Base-by-base conservation (phyloP, 768 basidiomycete genomes). In the Phlegmacium glaucopus region DNA sequence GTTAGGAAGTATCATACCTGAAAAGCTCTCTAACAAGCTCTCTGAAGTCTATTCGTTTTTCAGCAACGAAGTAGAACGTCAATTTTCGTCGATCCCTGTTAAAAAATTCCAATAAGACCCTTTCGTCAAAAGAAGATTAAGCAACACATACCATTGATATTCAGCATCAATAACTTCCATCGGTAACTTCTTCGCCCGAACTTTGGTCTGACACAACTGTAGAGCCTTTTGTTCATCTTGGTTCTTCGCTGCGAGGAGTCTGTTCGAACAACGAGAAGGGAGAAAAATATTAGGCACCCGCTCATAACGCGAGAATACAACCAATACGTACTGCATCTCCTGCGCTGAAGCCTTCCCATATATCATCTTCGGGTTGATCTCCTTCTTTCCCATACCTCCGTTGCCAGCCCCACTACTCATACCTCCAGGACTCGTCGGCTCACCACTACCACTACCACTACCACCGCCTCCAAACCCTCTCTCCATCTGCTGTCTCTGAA, bases 131-230 rank as follows among this genome's bases (percentile, higher is more conserved):
- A 40, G 22, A 42, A 45, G 42, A 16, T 12, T 47, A 38, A 1
- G 11, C 30, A 30, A 18, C 18, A 70, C 87, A 25, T 47, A 94
- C 94, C 94, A 98, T 63, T 99, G 95, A 71, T 94, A 99, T 69
- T 98, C 95, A 27, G 94, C 95, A 66, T 97, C 95, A 41, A 96
- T 85, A 49, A 99, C 94, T 67, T 97, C 92, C 95, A 99, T 99
- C 13, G 94, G 94, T 61, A 97, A 70, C 63, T 93, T 93, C 72
- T 94, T 90, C 65, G 93, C 91, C 44, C 85, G 75, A 11, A 96
- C 94, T 66, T 97, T 97, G 50, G 76, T 89, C 66, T 92, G 83
- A 57, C 94, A 96, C 45, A 97, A 72, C 59, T 90, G 85, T 37
- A 99, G 71, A 16, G 95, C 95, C 69, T 94, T 94, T 47, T 82